A percentile compares a stretch with the other conserved stretches of the same genome.
Conservation (phyloP, 768 basidiomycete species). For the Podaxis carcinomalis region DNA sequence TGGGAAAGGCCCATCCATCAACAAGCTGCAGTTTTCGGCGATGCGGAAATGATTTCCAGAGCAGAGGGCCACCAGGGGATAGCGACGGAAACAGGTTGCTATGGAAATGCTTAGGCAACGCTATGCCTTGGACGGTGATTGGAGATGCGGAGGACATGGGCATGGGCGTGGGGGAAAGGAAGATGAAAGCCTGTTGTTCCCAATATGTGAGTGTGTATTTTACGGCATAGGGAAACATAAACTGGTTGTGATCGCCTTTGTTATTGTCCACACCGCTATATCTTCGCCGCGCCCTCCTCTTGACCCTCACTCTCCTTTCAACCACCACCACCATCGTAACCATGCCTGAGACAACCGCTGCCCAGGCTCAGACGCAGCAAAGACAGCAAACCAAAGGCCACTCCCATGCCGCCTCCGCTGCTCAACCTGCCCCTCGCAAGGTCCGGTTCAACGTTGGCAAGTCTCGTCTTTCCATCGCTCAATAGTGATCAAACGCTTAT, state of each 20-base stretch:
- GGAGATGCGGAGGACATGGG: background rate
- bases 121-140: background rate
- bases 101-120: conserved; percentile 9
- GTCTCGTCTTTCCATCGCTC: conserved; percentile 14
- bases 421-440: conserved; percentile 65
- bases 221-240: conserved; percentile 14
- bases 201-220: conserved; percentile 12
- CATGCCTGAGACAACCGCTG: conserved; percentile 24
- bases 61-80: background rate
- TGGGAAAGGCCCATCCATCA: background rate
- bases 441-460: conserved; percentile 85
- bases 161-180: background rate
- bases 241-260: conserved; percentile 8
- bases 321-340: conserved; percentile 11
- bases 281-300: conserved; percentile 3
- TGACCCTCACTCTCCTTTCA: conserved; percentile 15
- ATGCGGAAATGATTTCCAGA: background rate
- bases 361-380: conserved; percentile 15
- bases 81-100: conserved; percentile 9
- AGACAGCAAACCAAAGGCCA: conserved; percentile 23
- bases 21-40: background rate
- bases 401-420: conserved; percentile 34
- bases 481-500: conserved; percentile 8
- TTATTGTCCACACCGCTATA: conserved; percentile 13
- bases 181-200: conserved; percentile 4